Base-by-base conservation (phyloP, 2,329 filamentous ascomycete genomes). In the Cordyceps tenuipes region DNA sequence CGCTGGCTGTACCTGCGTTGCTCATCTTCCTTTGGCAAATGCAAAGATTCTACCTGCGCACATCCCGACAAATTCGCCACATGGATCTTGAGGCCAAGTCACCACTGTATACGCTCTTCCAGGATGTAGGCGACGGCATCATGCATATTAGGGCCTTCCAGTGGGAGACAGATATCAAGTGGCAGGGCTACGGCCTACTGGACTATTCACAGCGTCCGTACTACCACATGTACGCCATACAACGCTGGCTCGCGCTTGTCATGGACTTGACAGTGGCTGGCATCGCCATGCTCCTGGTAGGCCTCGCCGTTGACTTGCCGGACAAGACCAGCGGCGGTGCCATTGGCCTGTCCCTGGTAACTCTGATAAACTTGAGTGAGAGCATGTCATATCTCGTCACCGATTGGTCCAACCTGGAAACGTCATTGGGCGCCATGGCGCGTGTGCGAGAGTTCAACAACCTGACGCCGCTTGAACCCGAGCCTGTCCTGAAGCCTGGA, bases 151-250 rank as follows among this genome's bases (percentile, higher is more conserved):
- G 81, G 19, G 79, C 81, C 1, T 83, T 82, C 61, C 76, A 77
- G 4, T 85, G 82, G 82, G 71, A 78, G 44, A 66, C 69, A 1
- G 66, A 70, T 4, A 74, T 77, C 58, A 70, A 74, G 43, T 64
- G 73, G 39, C 75, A 75, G 61, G 81, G 79, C 57, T 68, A 76
- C n/a, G 63, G 66, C 3, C 70, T 81, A 0, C 68, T 84, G 1
- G 77, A 84, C 62, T 67, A 70, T 13, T 81, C 81, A 0, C 82
- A 84, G 63, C 69, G 74, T 34, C 81, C 82, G 0, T 79, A 78
- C 56, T 85, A 85, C 65, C 72, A 83, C 2, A 70, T 84, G 15
- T 79, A 74, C 59, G 76, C 76, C 43, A 75, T 82, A 13, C 82
- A 85, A 65, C 73, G 79, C 46, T 85, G 82, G 82, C 68, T 82